Evolutionary conservation across 768 basidiomycete species (phyloP).

Genomic region (Xerocomus brunneocitrinus): DNA sequence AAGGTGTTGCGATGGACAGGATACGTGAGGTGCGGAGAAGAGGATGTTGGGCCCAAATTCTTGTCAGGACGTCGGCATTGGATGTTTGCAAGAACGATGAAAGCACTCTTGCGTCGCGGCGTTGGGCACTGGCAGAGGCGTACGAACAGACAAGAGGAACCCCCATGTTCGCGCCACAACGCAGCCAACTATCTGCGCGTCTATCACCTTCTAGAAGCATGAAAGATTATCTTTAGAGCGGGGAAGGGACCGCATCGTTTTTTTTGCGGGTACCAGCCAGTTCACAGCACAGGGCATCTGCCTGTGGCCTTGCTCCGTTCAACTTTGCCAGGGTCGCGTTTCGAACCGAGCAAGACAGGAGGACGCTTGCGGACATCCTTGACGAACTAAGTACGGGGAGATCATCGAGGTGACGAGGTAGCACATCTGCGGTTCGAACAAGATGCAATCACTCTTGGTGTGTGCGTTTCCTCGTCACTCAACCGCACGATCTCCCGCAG

Average conservation of each 20-base stretch:
- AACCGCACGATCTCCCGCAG: too few relatives aligned
- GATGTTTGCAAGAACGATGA: too few relatives aligned
- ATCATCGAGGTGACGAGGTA: constrained; percentile 19
- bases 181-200: not conserved
- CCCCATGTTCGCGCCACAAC: not conserved
- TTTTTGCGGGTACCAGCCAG: constrained; percentile 51
- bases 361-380: constrained; percentile 12
- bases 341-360: constrained; percentile 12
- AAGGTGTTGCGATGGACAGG: too few relatives aligned
- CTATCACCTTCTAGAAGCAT: not conserved
- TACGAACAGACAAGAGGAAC: not conserved
- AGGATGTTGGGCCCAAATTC: too few relatives aligned
- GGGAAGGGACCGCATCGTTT: constrained; percentile 39
- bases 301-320: constrained; percentile 64
- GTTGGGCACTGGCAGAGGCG: too few relatives aligned
- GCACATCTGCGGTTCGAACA: too few relatives aligned
- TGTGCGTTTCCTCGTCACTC: too few relatives aligned
- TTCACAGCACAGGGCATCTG: constrained; percentile 44
- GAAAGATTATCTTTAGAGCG: constrained; percentile 3
- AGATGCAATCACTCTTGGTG: too few relatives aligned
- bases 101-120: too few relatives aligned
- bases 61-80: too few relatives aligned
- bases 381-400: constrained; percentile 18
- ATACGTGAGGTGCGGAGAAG: too few relatives aligned
- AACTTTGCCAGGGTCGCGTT: constrained; percentile 57